Conservation (phyloP, 1,284 basidiomycete genomes). For the Heterobasidion annosum region DNA sequence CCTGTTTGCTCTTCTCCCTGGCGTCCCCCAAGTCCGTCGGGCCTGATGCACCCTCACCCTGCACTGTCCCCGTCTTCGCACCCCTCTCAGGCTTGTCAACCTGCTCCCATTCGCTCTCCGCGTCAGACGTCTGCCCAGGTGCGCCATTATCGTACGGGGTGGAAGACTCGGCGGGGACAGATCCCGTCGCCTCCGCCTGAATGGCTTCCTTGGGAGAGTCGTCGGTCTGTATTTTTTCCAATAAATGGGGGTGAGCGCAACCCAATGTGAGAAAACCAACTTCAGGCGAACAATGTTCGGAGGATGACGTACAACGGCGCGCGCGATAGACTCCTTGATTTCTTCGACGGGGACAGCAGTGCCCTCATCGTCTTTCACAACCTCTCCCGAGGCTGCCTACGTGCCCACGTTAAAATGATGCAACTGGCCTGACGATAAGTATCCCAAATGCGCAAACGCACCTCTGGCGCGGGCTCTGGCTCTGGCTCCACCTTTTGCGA, state of each 20-base stretch:
- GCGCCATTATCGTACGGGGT: conserved; percentile 4
- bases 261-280: too few relatives aligned
- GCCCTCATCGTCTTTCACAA: conserved; percentile 10
- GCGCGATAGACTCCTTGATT: conserved; percentile 7
- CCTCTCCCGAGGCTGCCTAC: conserved; percentile 4
- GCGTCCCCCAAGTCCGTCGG: conserved; percentile 6
- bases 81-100: conserved; percentile 6
- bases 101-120: conserved; percentile 8
- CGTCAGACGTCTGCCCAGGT: conserved; percentile 5
- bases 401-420: not conserved
- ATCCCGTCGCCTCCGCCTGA: conserved; percentile 6
- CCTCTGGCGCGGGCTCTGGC: conserved; percentile 1
- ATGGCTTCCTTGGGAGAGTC: conserved; percentile 12
- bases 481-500: not conserved
- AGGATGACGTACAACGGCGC: conserved; percentile 6
- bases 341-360: conserved; percentile 11
- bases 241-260: not conserved
- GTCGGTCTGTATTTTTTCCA: conserved; percentile 3
- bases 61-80: conserved; percentile 6
- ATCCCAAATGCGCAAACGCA: not conserved
- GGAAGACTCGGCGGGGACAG: not conserved
- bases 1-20: conserved; percentile 4
- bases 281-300: too few relatives aligned
- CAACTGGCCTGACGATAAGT: not conserved
- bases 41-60: conserved; percentile 1